Percentiles rank a stretch among this genome's conserved stretches.
phyloP scores from a whole-genome alignment of 768 basidiomycete genomes.

The Punctularia strigosozonata region DNA sequence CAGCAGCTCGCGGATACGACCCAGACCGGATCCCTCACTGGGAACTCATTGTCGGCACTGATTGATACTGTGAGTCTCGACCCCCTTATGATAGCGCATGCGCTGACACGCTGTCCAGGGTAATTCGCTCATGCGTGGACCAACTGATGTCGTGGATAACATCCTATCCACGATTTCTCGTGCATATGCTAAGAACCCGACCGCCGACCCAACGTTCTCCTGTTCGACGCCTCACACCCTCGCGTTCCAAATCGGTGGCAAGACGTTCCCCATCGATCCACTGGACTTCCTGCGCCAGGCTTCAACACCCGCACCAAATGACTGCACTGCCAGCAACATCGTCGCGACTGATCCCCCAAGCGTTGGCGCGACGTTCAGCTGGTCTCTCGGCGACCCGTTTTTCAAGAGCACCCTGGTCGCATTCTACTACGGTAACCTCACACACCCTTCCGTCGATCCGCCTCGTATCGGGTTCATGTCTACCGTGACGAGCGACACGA shows the following conservation, averaged over 20 bases:
- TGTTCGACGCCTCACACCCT: slow-evolving; percentile 54
- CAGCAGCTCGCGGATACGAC: slow-evolving; percentile 30
- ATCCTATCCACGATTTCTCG: slow-evolving; percentile 26
- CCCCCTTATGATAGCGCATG: neutral
- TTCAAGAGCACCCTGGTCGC: slow-evolving; percentile 60
- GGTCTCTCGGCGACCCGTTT: slow-evolving; percentile 72
- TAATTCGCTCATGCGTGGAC: slow-evolving; percentile 68
- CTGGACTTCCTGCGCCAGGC: slow-evolving; percentile 51
- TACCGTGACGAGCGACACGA: slow-evolving; percentile 50
- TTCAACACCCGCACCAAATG: slow-evolving; percentile 13
- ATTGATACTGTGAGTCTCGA: slow-evolving; percentile 51
- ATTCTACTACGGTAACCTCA: slow-evolving; percentile 65
- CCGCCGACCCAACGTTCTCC: slow-evolving; percentile 25
- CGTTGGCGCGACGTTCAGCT: slow-evolving; percentile 53
- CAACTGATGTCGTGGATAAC: slow-evolving; percentile 45
- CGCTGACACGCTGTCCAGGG: slow-evolving; percentile 32
- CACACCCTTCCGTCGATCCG: slow-evolving; percentile 52
- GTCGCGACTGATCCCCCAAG: slow-evolving; percentile 55
- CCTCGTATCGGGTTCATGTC: slow-evolving; percentile 64
- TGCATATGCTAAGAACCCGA: neutral
- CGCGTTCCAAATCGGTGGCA: slow-evolving; percentile 57
- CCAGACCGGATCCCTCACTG: slow-evolving; percentile 36
- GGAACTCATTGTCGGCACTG: slow-evolving; percentile 41
- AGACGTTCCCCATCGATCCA: slow-evolving; percentile 62
- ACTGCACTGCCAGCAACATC: slow-evolving; percentile 39